Conservation (phyloP, 306 rosid species). For the Rubus idaeus region DNA sequence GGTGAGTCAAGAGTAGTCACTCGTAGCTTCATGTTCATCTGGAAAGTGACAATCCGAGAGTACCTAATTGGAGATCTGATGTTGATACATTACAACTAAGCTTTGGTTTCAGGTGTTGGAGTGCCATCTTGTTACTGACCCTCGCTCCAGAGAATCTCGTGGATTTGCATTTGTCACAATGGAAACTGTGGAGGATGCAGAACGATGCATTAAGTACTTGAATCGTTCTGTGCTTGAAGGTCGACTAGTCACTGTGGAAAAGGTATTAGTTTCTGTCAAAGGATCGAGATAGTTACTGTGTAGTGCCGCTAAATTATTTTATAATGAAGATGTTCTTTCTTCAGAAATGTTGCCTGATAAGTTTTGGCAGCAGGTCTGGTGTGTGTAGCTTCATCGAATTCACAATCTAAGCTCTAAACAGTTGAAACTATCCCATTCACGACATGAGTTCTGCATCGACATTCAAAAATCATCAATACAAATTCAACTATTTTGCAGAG, state of each 20-base stretch:
- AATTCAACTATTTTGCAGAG: slow-evolving; percentile 45
- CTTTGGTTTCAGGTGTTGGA: slow-evolving; percentile 46
- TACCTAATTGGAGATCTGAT: background rate
- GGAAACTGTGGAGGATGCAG: slow-evolving; percentile 51
- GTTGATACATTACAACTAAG: background rate
- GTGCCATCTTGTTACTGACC: slow-evolving; percentile 43
- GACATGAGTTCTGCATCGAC: slow-evolving; percentile 51
- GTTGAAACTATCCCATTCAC: slow-evolving; percentile 40
- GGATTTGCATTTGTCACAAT: slow-evolving; percentile 56
- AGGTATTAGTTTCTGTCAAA: slow-evolving; percentile 35
- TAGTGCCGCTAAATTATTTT: slow-evolving; percentile 6
- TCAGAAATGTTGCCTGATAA: slow-evolving; percentile 44
- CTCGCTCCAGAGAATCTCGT: slow-evolving; percentile 42
- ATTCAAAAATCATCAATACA: slow-evolving; percentile 39
- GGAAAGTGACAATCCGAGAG: background rate
- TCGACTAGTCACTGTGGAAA: slow-evolving; percentile 50
- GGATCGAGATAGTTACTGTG: slow-evolving; percentile 18
- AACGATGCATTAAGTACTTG: slow-evolving; percentile 40
- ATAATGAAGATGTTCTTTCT: slow-evolving; percentile 19
- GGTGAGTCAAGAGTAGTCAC: background rate
- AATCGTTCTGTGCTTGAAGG: slow-evolving; percentile 46
- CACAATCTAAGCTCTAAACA: slow-evolving; percentile 50
- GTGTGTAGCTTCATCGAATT: slow-evolving; percentile 51
- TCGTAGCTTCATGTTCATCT: slow-evolving; percentile 3
- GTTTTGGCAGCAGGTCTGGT: slow-evolving; percentile 54